Conservation (phyloP, 768 basidiomycete genomes). For the Lentinula edodes region DNA sequence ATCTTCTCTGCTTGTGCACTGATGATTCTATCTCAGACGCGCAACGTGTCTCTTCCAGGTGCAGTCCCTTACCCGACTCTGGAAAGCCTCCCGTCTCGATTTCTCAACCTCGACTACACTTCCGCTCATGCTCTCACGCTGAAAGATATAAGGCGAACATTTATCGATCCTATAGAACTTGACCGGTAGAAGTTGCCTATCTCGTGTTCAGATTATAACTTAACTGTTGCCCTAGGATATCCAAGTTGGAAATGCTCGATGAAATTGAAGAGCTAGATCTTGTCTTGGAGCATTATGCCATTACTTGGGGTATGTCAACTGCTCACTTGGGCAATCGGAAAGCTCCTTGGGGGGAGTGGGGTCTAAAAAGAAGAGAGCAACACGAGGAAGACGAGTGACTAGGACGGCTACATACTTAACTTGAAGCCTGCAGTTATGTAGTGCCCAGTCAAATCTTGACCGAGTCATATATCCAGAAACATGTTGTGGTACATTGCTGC, state of each 20-base stretch:
- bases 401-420: neutral
- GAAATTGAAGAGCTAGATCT: slow-evolving; percentile 94
- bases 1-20: neutral
- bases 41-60: slow-evolving; percentile 73
- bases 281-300: slow-evolving; percentile 83
- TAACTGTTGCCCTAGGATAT: slow-evolving; percentile 45
- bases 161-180: slow-evolving; percentile 44
- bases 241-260: slow-evolving; percentile 80
- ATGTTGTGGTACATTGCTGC: slow-evolving; percentile 1
- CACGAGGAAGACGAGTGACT: neutral
- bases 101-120: slow-evolving; percentile 52
- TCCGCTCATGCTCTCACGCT: slow-evolving; percentile 55
- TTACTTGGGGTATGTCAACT: slow-evolving; percentile 61
- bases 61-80: slow-evolving; percentile 52
- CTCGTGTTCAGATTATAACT: neutral
- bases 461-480: neutral
- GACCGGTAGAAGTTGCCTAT: slow-evolving; percentile 41
- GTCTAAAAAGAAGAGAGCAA: slow-evolving; percentile 17
- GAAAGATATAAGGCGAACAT: slow-evolving; percentile 56
- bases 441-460: no score
- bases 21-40: slow-evolving; percentile 17
- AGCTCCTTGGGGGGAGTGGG: slow-evolving; percentile 29
- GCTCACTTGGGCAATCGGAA: slow-evolving; percentile 1
- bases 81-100: slow-evolving; percentile 38
- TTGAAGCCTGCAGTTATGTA: no score